Conservation (phyloP, 148 eudicot species). For the Arctostaphylos glauca region DNA sequence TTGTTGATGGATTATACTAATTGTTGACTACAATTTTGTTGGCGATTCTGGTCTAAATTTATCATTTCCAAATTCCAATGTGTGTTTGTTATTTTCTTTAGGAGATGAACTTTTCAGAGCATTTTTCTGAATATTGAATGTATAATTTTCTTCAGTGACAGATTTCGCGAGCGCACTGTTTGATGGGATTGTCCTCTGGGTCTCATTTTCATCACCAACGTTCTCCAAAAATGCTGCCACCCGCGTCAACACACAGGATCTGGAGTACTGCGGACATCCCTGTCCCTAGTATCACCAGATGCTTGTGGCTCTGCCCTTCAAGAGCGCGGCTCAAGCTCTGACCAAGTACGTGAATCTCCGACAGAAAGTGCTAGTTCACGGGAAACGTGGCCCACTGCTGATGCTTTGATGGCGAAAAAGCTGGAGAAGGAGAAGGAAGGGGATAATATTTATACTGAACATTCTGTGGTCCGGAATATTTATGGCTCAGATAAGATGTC, state of each 20-base stretch:
- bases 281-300: conserved; percentile 18
- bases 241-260: conserved; percentile 19
- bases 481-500: conserved; percentile 44
- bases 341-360: conserved; percentile 49
- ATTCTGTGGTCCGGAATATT: conserved; percentile 40
- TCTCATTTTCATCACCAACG: conserved; percentile 21
- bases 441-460: conserved; percentile 44
- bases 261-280: conserved; percentile 18
- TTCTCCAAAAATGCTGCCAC: conserved; percentile 26
- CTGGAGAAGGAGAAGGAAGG: conserved; percentile 36
- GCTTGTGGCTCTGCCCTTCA: conserved; percentile 14
- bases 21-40: neutral
- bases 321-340: conserved; percentile 38
- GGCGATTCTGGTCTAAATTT: neutral
- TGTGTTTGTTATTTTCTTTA: neutral
- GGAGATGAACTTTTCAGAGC: neutral
- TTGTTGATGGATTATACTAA: neutral
- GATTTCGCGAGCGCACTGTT: neutral
- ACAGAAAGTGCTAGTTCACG: conserved; percentile 68
- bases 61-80: neutral
- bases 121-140: neutral
- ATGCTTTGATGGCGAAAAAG: conserved; percentile 38
- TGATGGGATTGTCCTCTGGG: conserved; percentile 24
- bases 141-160: neutral
- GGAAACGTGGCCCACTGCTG: conserved; percentile 56